Evolutionary conservation across 768 basidiomycete genomes (phyloP).

Genomic region (Hysterangium stoloniferum): DNA sequence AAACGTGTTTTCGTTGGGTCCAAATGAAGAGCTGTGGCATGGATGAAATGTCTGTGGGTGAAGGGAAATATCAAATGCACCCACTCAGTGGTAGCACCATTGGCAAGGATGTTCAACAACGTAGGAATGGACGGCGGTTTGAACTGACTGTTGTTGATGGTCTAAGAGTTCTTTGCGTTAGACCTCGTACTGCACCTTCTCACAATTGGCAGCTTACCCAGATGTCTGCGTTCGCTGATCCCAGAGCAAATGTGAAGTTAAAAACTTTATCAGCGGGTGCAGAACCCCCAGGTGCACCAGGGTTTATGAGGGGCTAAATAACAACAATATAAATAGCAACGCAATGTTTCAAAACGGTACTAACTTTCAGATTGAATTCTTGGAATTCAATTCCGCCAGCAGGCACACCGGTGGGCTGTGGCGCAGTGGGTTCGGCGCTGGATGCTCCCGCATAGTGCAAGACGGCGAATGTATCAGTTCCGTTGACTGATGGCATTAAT

Average conservation of each 20-base stretch:
- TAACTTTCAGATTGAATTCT: slow-evolving; percentile 25
- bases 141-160: slow-evolving; percentile 3
- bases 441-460: slow-evolving; percentile 39
- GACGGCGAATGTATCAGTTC: slow-evolving; percentile 33
- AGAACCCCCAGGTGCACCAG: slow-evolving; percentile 8
- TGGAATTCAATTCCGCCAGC: slow-evolving; percentile 20
- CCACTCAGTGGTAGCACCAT: neutral
- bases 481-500: slow-evolving; percentile 31
- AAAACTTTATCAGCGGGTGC: neutral
- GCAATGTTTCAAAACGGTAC: slow-evolving; percentile 19
- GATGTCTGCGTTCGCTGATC: slow-evolving; percentile 1
- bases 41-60: neutral
- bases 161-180: too few relatives aligned
- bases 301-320: slow-evolving; percentile 15
- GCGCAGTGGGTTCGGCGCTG: slow-evolving; percentile 31
- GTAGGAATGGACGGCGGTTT: slow-evolving; percentile 2
- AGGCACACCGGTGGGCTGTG: slow-evolving; percentile 15
- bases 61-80: neutral
- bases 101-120: neutral
- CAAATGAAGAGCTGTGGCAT: slow-evolving; percentile 3
- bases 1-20: slow-evolving; percentile 7
- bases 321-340: slow-evolving; percentile 13
- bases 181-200: too few relatives aligned
- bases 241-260: slow-evolving; percentile 6
- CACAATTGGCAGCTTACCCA: slow-evolving; percentile 6